Conservation (phyloP, 2,329 filamentous ascomycete species). For the Akanthomyces muscarius region DNA sequence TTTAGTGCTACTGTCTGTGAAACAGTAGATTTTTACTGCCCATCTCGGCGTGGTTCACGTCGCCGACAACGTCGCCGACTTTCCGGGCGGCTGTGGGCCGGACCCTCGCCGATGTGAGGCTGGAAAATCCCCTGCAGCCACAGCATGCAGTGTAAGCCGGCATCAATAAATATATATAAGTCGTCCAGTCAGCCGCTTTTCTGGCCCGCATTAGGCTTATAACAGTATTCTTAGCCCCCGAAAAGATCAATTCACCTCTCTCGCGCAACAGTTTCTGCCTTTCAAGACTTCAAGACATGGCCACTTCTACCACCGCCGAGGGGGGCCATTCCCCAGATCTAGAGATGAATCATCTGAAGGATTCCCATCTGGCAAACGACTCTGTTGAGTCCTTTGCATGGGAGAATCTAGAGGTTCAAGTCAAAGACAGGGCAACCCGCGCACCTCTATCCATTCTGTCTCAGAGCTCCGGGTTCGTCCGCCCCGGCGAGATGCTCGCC, state of each 20-base stretch:
- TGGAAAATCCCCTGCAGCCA: background rate
- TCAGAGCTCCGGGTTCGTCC: slow-evolving; percentile 19
- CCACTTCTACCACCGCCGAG: background rate
- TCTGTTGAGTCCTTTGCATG: slow-evolving; percentile 62
- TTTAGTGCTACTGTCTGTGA: no score
- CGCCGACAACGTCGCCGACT: background rate
- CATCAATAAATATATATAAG: background rate
- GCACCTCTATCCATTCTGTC: slow-evolving; percentile 20
- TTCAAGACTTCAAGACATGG: background rate
- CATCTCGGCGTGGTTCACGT: background rate
- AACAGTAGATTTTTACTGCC: no score
- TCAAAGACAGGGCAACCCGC: slow-evolving; percentile 56
- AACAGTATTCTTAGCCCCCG: background rate
- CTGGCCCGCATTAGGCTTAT: background rate
- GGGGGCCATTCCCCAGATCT: slow-evolving; percentile 3
- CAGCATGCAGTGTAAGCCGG: background rate
- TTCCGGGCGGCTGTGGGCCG: background rate
- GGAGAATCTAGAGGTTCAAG: slow-evolving; percentile 61
- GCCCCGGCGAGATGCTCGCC: slow-evolving; percentile 65
- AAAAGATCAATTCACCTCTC: background rate
- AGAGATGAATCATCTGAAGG: slow-evolving; percentile 19
- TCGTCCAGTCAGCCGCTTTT: background rate
- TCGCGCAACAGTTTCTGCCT: background rate
- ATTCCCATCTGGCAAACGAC: slow-evolving; percentile 54
- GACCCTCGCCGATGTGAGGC: background rate